Conservation (phyloP, 1,284 basidiomycete species). For the Hymenochaete sp. region DNA sequence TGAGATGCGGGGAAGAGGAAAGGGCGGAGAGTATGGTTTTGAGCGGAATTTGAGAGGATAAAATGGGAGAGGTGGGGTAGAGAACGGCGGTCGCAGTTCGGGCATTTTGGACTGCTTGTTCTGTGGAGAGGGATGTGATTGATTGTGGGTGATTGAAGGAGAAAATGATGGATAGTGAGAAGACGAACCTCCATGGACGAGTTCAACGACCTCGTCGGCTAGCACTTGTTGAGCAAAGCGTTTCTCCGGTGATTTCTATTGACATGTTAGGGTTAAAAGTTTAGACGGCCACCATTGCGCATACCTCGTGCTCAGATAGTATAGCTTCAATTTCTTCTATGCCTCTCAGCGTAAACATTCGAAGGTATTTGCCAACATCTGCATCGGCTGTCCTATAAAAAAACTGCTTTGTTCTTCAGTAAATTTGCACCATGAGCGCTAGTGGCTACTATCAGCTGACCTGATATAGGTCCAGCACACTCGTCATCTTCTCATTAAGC, state of each 20-base stretch:
- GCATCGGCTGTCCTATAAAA: slow-evolving; percentile 78
- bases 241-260: slow-evolving; percentile 44
- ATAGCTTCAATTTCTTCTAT: slow-evolving; percentile 48
- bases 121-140: slow-evolving; percentile 17
- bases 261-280: slow-evolving; percentile 5
- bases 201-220: slow-evolving; percentile 81
- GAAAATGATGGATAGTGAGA: background rate
- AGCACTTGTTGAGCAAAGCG: slow-evolving; percentile 71
- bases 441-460: slow-evolving; percentile 32
- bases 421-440: slow-evolving; percentile 6
- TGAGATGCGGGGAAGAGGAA: slow-evolving; percentile 26
- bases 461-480: slow-evolving; percentile 88
- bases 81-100: slow-evolving; percentile 28
- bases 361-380: slow-evolving; percentile 77
- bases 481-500: slow-evolving; percentile 70
- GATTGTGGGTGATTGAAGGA: background rate
- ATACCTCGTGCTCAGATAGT: slow-evolving; percentile 52
- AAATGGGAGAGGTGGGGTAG: slow-evolving; percentile 29
- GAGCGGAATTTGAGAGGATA: slow-evolving; percentile 22
- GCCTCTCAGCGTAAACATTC: slow-evolving; percentile 77
- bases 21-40: slow-evolving; percentile 26
- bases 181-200: slow-evolving; percentile 74
- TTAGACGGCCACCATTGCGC: slow-evolving; percentile 19
- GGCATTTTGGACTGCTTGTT: slow-evolving; percentile 25
- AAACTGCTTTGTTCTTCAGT: slow-evolving; percentile 55